Evolutionary conservation across 2,329 filamentous ascomycete species (phyloP), one percentile per base, ranked within the genome.

Genomic region (Cladosporium austrohemisphaericum): DNA sequence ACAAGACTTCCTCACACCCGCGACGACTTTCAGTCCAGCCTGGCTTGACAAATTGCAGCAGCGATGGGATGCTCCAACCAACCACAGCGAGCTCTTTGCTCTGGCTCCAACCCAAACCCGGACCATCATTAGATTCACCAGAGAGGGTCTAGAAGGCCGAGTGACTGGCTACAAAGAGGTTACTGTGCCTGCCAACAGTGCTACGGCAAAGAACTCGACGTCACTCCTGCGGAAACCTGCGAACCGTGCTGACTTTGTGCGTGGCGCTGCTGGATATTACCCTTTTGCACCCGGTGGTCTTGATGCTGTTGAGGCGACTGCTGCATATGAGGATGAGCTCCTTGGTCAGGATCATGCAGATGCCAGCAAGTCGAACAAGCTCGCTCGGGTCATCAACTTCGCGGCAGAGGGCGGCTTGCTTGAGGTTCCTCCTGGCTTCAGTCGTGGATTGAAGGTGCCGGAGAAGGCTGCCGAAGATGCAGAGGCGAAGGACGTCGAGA

Each of bases 81-180:
- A 95, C 61, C 86, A 91, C 65, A 80, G 83, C n/a, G 83, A 89
- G 50, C 78, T 97, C 14, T 95, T 95, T 69, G 81, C 85, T 55
- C 78, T 97, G 48, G 89, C 90, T 1, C 88, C 90, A 3, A 94
- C 92, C 0, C 93, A 97, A 70, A 92, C 90, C 13, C 83, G 93
- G 51, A 97, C 91, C n/a, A 85, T 96, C 58, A 95, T 89, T 22
- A 84, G 93, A 23, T 98, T 98, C 67, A 86, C 84, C 36, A 80
- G 93, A 49, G 89, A 95, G 69, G 93, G 93, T 5, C 77, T 97
- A 11, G 90, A 97, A 69, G 93, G 93, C 18, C 81, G 86, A 45
- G 92, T 98, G 19, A 95, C 88, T 7, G 91, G 91, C 43, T 97
- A 98, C 69, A 86, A 85, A 64, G 93, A 96, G 66, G 88, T 97